Conservation (phyloP, 148 eudicot genomes). For the Cornus florida region DNA sequence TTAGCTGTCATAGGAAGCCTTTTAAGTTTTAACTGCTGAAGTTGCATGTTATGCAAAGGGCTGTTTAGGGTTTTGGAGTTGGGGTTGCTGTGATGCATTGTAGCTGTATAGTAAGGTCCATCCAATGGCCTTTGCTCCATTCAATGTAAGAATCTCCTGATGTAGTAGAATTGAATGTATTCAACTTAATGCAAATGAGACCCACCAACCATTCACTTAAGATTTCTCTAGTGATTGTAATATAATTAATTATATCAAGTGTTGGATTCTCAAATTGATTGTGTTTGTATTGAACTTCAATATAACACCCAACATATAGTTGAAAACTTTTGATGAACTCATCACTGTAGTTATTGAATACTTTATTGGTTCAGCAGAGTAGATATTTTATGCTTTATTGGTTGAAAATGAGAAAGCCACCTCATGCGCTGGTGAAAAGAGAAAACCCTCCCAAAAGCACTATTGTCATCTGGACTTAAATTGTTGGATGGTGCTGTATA, state of each 20-base stretch:
- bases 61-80: conserved; percentile 17
- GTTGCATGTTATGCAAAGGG: neutral
- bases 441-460: too few relatives aligned
- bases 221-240: neutral
- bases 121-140: conserved; percentile 33
- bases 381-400: too few relatives aligned
- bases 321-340: too few relatives aligned
- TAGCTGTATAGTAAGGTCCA: conserved; percentile 33
- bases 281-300: too few relatives aligned
- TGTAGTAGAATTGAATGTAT: neutral
- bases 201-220: neutral
- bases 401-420: too few relatives aligned
- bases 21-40: conserved; percentile 4
- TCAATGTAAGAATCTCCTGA: conserved; percentile 8
- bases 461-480: too few relatives aligned
- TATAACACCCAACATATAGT: too few relatives aligned
- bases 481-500: too few relatives aligned
- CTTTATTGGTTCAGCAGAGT: too few relatives aligned
- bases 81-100: conserved; percentile 37
- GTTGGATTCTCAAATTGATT: neutral
- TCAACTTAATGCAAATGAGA: neutral
- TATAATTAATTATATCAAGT: neutral
- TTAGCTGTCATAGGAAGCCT: neutral
- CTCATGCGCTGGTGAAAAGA: too few relatives aligned
- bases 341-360: too few relatives aligned